Evolutionary conservation across 805 yeast genomes (phyloP).

Genomic region (Candida silvicultrix): DNA sequence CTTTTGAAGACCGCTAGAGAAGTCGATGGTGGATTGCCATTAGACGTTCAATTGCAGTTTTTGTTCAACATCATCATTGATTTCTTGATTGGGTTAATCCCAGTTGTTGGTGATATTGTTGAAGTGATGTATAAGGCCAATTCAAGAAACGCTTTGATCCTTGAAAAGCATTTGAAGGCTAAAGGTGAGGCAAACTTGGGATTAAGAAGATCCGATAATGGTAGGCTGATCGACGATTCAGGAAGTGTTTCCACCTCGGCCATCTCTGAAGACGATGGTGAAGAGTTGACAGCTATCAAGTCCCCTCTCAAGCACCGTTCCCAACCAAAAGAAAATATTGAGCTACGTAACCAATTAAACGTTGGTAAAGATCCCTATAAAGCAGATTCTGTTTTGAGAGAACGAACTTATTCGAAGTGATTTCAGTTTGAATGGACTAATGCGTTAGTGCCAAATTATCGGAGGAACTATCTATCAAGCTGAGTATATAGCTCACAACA

Average conservation of each 20-base stretch:
- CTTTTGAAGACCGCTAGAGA: slow-evolving; percentile 36
- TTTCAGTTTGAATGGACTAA: no score
- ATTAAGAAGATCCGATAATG: not conserved
- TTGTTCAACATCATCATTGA: slow-evolving; percentile 59
- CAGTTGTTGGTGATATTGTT: slow-evolving; percentile 68
- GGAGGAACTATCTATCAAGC: no score
- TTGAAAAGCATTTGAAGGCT: slow-evolving; percentile 48
- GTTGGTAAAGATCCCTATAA: not conserved
- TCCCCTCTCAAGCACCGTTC: not conserved
- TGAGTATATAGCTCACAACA: no score
- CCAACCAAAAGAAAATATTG: not conserved
- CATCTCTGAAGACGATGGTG: not conserved
- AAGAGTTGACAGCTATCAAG: not conserved
- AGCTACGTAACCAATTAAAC: not conserved
- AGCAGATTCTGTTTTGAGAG: not conserved
- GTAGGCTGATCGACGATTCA: not conserved
- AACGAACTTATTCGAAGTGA: not conserved
- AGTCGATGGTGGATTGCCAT: slow-evolving; percentile 63
- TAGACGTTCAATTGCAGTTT: slow-evolving; percentile 45
- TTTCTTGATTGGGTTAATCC: slow-evolving; percentile 64
- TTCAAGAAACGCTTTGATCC: slow-evolving; percentile 59
- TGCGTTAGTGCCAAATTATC: no score
- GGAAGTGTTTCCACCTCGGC: not conserved
- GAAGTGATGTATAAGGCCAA: slow-evolving; percentile 71
- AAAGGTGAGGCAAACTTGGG: slow-evolving; percentile 8